Conservation (phyloP, 2,329 filamentous ascomycete genomes). For the Leptographium flavum region DNA sequence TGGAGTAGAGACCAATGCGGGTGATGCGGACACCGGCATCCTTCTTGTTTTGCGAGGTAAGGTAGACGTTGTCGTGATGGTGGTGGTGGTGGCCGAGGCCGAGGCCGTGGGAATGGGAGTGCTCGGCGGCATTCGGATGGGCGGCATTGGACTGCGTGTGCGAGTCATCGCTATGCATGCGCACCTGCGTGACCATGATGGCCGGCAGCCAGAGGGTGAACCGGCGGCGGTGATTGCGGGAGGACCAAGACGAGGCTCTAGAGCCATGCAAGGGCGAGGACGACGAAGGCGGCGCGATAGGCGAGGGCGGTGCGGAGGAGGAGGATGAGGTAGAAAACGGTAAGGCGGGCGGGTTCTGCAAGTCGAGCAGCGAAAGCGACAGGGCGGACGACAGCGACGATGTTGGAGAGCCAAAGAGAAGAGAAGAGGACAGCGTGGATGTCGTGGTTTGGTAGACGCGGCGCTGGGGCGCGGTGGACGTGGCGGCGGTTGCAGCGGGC, state of each 20-base stretch:
- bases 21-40: slow-evolving; percentile 94
- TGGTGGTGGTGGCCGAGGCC: slow-evolving; percentile 51
- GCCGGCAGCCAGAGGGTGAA: slow-evolving; percentile 13
- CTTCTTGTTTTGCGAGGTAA: slow-evolving; percentile 69
- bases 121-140: slow-evolving; percentile 55
- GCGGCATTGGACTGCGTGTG: slow-evolving; percentile 30
- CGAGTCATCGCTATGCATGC: slow-evolving; percentile 27
- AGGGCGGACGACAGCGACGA: slow-evolving; percentile 1
- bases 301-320: neutral
- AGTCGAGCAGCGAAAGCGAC: slow-evolving; percentile 4
- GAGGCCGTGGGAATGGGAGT: slow-evolving; percentile 36
- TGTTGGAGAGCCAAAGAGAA: slow-evolving; percentile 6
- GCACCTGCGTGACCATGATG: slow-evolving; percentile 14
- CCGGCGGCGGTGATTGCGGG: slow-evolving; percentile 8
- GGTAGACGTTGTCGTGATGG: slow-evolving; percentile 73
- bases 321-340: slow-evolving; percentile 6
- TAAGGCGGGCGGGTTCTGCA: neutral
- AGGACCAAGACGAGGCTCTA: too few species aligned
- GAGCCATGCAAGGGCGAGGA: neutral
- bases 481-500: neutral
- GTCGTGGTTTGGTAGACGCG: slow-evolving; percentile 18
- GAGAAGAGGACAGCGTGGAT: neutral
- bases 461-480: slow-evolving; percentile 4
- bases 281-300: too few species aligned
- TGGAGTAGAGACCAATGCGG: slow-evolving; percentile 73